Percentiles rank a stretch among this genome's conserved stretches.
Conservation (phyloP, 306 rosid genomes). For the Purshia tridentata region DNA sequence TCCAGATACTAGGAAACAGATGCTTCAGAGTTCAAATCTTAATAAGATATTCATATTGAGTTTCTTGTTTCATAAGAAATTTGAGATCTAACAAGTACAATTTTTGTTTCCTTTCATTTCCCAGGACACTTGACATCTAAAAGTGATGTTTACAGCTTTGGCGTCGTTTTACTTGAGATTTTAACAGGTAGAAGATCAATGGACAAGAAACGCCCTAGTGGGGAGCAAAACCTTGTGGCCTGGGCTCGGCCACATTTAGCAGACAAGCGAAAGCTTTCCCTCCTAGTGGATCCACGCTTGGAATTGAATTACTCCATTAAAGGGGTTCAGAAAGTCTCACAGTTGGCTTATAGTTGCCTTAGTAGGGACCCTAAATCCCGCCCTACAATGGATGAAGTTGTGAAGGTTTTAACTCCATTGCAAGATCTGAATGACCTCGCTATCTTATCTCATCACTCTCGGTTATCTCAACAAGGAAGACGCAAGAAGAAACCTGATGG, state of each 20-base stretch:
- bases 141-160: constrained; percentile 95
- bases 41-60: background rate
- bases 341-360: constrained; percentile 79
- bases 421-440: constrained; percentile 88
- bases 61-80: constrained; percentile 14
- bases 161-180: constrained; percentile 89
- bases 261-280: constrained; percentile 77
- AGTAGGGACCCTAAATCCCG: constrained; percentile 83
- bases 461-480: constrained; percentile 75
- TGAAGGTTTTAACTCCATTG: constrained; percentile 70
- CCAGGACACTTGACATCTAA: constrained; percentile 93
- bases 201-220: constrained; percentile 95
- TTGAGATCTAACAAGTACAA: constrained; percentile 21
- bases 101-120: constrained; percentile 24
- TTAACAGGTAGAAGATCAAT: constrained; percentile 93
- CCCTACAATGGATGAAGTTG: constrained; percentile 91
- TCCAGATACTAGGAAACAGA: no score
- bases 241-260: constrained; percentile 91
- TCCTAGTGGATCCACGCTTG: constrained; percentile 81
- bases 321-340: constrained; percentile 88
- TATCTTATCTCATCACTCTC: constrained; percentile 69
- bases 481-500: constrained; percentile 79
- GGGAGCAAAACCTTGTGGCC: constrained; percentile 87
- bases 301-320: constrained; percentile 80
- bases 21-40: background rate